A percentile compares a stretch with the other conserved stretches of the same genome.
Evolutionary conservation across 208 protist genomes (phyloP).

Genomic region (Crithidia expoeki): DNA sequence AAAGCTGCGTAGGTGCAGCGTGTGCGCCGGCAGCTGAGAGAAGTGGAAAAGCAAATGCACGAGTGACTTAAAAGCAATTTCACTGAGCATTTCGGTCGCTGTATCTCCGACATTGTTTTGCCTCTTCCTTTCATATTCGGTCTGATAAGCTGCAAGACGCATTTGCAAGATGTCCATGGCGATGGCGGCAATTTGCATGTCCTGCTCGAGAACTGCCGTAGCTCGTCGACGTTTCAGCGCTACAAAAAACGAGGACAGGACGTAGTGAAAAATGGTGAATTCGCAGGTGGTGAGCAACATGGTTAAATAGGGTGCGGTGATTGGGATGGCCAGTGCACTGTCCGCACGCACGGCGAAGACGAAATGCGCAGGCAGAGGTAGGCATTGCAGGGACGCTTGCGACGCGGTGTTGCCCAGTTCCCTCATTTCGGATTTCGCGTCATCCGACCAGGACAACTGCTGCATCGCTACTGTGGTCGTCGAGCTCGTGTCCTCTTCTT

Average conservation of each 20-base stretch:
- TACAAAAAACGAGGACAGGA: slow-evolving; percentile 45
- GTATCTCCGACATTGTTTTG: too few relatives aligned
- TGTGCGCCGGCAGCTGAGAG: slow-evolving; percentile 2
- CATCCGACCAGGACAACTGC: slow-evolving; percentile 4
- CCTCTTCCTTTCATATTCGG: neutral
- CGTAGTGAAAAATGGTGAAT: slow-evolving; percentile 44
- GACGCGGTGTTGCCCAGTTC: neutral
- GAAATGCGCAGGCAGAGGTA: slow-evolving; percentile 58
- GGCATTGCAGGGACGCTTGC: neutral
- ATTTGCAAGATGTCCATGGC: slow-evolving; percentile 25
- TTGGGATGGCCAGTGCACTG: slow-evolving; percentile 27
- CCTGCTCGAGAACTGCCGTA: slow-evolving; percentile 11
- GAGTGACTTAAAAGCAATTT: slow-evolving; percentile 12
- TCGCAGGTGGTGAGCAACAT: slow-evolving; percentile 50
- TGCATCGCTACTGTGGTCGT: neutral
- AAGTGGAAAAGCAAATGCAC: slow-evolving; percentile 17
- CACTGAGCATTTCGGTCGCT: neutral
- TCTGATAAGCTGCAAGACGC: slow-evolving; percentile 9
- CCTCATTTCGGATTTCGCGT: neutral
- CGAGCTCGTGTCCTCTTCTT: neutral
- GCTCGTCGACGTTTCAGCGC: slow-evolving; percentile 24
- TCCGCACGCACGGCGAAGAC: slow-evolving; percentile 58
- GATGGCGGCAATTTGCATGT: slow-evolving; percentile 24
- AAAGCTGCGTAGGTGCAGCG: neutral
- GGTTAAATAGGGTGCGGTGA: slow-evolving; percentile 39